These are phyloP conservation scores for Ganoderma boninense DNA, from an alignment of 1,284 basidiomycete species.

Conservation along the genomic window DNA sequence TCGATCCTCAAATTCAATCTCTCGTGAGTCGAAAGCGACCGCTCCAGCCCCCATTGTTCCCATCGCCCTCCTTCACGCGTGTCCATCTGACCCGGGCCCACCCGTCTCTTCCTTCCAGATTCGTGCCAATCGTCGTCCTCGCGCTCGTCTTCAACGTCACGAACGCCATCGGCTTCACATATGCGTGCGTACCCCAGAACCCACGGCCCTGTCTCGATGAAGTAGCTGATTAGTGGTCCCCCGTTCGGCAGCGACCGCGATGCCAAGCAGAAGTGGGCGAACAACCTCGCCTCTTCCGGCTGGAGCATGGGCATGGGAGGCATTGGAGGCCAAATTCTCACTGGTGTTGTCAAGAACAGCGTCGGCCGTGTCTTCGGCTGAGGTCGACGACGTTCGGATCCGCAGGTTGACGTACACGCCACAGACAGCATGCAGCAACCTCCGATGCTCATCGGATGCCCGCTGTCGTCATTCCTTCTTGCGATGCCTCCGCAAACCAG, in stretches of 20 bases:
- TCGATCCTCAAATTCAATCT: slow-evolving; percentile 89
- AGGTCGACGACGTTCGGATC: slow-evolving; percentile 5
- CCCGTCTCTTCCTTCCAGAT: slow-evolving; percentile 53
- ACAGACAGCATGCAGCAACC: background rate
- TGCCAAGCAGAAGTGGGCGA: slow-evolving; percentile 87
- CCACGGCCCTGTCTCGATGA: slow-evolving; percentile 3
- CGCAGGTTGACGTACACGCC: background rate
- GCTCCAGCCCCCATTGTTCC: background rate
- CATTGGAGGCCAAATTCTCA: slow-evolving; percentile 81
- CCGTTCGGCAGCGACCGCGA: slow-evolving; percentile 76
- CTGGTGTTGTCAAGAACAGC: slow-evolving; percentile 81
- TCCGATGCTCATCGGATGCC: background rate
- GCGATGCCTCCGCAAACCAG: background rate
- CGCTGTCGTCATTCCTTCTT: background rate
- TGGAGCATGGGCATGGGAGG: slow-evolving; percentile 77
- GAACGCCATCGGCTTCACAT: slow-evolving; percentile 93
- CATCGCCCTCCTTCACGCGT: slow-evolving; percentile 1
- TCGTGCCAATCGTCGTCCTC: slow-evolving; percentile 87
- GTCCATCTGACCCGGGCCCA: slow-evolving; percentile 16
- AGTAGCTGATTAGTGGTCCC: slow-evolving; percentile 10
- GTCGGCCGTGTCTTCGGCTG: slow-evolving; percentile 76
- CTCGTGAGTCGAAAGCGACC: slow-evolving; percentile 64
- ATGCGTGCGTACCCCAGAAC: slow-evolving; percentile 65
- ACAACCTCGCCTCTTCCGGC: slow-evolving; percentile 64
- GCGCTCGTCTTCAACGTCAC: slow-evolving; percentile 93